phyloP scores from a whole-genome alignment of 2,329 filamentous ascomycete genomes.

The Beauveria sp. region DNA sequence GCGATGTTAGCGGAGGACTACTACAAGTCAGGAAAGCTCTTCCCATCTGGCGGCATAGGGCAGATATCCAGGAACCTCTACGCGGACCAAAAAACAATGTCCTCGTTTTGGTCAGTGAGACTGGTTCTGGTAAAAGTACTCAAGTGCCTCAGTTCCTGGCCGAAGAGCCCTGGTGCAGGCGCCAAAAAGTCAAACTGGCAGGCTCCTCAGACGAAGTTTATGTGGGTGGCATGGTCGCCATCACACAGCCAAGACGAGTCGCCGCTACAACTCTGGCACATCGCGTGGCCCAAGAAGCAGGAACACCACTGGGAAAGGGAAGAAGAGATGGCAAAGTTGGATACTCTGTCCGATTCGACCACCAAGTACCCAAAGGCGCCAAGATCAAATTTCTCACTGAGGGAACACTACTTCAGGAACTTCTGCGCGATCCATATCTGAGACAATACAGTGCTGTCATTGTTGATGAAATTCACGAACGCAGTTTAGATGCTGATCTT shows the following conservation, averaged over 20 bases:
- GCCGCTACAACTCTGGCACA: slow-evolving; percentile 86
- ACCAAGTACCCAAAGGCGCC: slow-evolving; percentile 71
- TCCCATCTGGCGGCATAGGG: slow-evolving; percentile 71
- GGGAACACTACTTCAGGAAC: slow-evolving; percentile 91
- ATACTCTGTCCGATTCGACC: slow-evolving; percentile 93
- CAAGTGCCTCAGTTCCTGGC: slow-evolving; percentile 90
- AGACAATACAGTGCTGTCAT: slow-evolving; percentile 82
- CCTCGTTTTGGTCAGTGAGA: slow-evolving; percentile 84
- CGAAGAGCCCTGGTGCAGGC: slow-evolving; percentile 69
- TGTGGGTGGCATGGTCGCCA: slow-evolving; percentile 76
- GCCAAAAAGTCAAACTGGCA: slow-evolving; percentile 43
- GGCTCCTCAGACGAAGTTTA: slow-evolving; percentile 33
- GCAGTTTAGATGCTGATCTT: slow-evolving; percentile 89
- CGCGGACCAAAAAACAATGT: slow-evolving; percentile 53
- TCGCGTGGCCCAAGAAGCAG: slow-evolving; percentile 73
- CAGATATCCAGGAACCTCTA: slow-evolving; percentile 60
- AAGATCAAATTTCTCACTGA: slow-evolving; percentile 92
- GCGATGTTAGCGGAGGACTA: slow-evolving; percentile 24
- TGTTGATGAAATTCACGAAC: slow-evolving; percentile 95
- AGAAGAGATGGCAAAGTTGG: slow-evolving; percentile 55
- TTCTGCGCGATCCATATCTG: slow-evolving; percentile 76
- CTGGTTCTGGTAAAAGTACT: slow-evolving; percentile 93
- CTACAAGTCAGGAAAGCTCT: slow-evolving; percentile 55
- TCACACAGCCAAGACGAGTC: slow-evolving; percentile 89
- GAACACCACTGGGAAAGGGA: slow-evolving; percentile 41